These are phyloP conservation scores for Trichoderma semiorbis DNA, from an alignment of 2,329 filamentous ascomycete genomes.

Conservation along the genomic window DNA sequence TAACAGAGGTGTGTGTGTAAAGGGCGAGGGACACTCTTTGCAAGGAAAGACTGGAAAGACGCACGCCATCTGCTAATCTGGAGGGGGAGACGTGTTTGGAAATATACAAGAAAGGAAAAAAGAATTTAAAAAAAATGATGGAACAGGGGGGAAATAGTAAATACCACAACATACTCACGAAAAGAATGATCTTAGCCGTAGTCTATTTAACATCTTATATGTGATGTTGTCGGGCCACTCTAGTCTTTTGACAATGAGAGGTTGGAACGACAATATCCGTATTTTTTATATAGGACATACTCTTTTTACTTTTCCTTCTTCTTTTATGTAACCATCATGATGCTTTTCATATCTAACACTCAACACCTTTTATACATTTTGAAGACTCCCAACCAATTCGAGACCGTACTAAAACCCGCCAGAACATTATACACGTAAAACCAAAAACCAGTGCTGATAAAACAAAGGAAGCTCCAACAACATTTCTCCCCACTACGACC, in stretches of 20 bases:
- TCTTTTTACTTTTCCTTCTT: not conserved
- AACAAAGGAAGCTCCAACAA: not conserved
- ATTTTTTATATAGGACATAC: not conserved
- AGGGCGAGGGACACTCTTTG: constrained; percentile 79
- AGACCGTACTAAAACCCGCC: not conserved
- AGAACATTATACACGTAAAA: not conserved
- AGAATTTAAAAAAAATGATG: not conserved
- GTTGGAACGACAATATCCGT: not conserved
- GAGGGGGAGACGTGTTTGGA: not conserved
- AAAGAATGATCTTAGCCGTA: not conserved
- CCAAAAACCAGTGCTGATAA: not conserved
- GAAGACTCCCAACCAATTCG: not conserved
- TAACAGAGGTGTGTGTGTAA: constrained; percentile 14
- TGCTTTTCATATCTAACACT: not conserved
- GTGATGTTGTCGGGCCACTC: not conserved
- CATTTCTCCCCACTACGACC: constrained; percentile 21
- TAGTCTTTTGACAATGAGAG: not conserved
- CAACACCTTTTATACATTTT: constrained; percentile 5
- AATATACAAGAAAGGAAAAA: not conserved
- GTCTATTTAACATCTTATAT: not conserved
- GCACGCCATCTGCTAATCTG: constrained; percentile 72
- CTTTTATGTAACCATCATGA: not conserved
- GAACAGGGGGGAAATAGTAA: not conserved
- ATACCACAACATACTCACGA: not conserved
- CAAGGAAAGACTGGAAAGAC: constrained; percentile 91